Evolutionary conservation across 1,139 yeast species (phyloP).

Genomic region (Taphrina sp.): DNA sequence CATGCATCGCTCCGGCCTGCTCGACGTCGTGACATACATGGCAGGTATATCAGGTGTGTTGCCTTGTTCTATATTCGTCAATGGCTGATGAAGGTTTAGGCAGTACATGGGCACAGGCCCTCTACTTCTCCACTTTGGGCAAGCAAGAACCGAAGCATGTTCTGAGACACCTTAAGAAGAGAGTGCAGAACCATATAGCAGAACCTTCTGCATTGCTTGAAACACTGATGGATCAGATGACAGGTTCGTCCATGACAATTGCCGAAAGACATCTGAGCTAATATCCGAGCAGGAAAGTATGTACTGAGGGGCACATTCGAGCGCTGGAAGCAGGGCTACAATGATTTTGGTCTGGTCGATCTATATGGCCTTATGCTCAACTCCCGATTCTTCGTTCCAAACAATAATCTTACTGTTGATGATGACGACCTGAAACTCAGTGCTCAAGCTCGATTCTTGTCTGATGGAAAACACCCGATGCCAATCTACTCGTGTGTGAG

Average conservation of each 20-base stretch:
- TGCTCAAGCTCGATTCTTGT: constrained; percentile 35
- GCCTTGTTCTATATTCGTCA: too few relatives aligned
- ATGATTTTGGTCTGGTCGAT: constrained; percentile 37
- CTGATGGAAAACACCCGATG: constrained; percentile 38
- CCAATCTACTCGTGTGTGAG: constrained; percentile 40
- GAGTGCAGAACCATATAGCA: constrained; percentile 38
- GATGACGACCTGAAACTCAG: constrained; percentile 37
- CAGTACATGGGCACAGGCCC: constrained; percentile 39
- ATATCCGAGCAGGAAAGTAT: too few relatives aligned
- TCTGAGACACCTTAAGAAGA: constrained; percentile 36
- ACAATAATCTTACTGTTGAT: constrained; percentile 31
- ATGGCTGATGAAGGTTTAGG: too few relatives aligned
- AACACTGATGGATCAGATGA: constrained; percentile 35
- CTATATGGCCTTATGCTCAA: constrained; percentile 39
- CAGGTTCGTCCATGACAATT: too few relatives aligned
- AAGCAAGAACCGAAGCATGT: constrained; percentile 32
- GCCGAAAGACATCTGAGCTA: too few relatives aligned
- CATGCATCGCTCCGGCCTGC: constrained; percentile 36
- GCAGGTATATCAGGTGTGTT: constrained; percentile 38
- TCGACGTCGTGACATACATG: constrained; percentile 39
- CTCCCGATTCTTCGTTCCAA: constrained; percentile 38
- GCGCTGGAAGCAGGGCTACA: constrained; percentile 34
- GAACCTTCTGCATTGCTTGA: constrained; percentile 36
- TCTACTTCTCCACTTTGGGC: constrained; percentile 37
- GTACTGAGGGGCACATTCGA: constrained; percentile 38